Conservation (phyloP, 148 eudicot species). For the Beta vulgaris region DNA sequence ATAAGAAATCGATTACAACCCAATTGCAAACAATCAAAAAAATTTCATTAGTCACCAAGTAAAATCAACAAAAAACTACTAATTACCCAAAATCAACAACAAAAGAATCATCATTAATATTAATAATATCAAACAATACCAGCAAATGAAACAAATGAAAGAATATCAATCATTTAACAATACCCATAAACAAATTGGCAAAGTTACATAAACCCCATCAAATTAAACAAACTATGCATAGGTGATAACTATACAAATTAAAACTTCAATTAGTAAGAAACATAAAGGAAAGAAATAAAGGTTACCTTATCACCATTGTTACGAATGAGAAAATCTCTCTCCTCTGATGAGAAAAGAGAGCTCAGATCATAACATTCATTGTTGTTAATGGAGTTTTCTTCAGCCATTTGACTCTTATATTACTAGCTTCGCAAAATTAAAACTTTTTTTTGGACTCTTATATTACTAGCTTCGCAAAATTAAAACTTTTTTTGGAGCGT, state of each 20-base stretch:
- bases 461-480: neutral
- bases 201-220: constrained; percentile 7
- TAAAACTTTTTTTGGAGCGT: too few relatives aligned
- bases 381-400: constrained; percentile 8
- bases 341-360: constrained; percentile 16
- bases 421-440: neutral
- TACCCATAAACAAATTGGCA: neutral
- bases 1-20: neutral
- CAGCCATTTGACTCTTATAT: constrained; percentile 8
- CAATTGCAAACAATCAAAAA: too few relatives aligned
- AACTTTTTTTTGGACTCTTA: neutral
- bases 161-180: neutral
- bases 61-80: constrained; percentile 17
- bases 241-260: neutral
- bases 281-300: neutral
- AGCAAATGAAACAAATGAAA: neutral
- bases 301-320: constrained; percentile 31
- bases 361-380: constrained; percentile 16
- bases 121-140: neutral
- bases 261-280: too few relatives aligned
- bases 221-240: neutral
- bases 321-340: constrained; percentile 28
- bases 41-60: too few relatives aligned
- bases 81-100: neutral
- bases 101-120: neutral